phyloP scores from a whole-genome alignment of 805 yeast species.

The Saturnispora hagleri region DNA sequence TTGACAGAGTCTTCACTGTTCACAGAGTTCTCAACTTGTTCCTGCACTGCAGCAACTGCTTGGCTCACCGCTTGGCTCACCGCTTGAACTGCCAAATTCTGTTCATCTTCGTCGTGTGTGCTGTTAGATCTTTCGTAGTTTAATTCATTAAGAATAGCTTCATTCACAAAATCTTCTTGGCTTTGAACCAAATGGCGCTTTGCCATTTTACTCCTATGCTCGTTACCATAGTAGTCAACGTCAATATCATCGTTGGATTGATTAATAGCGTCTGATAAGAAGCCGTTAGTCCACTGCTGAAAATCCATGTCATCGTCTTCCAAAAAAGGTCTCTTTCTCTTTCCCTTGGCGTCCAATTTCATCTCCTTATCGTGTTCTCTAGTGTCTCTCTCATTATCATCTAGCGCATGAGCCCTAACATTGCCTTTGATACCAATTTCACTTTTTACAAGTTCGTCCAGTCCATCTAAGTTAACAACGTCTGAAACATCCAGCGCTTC shows the following conservation, averaged over 20 bases:
- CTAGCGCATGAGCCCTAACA: not conserved
- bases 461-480: constrained; percentile 5
- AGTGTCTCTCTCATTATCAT: not conserved
- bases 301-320: constrained; percentile 39
- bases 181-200: not conserved
- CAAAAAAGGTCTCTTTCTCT: constrained; percentile 23
- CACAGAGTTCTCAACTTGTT: constrained; percentile 13
- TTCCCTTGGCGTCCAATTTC: not conserved
- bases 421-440: not conserved
- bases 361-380: not conserved
- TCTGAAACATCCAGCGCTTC: constrained; percentile 5
- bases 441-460: constrained; percentile 4
- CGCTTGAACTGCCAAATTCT: constrained; percentile 26
- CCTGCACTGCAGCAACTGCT: constrained; percentile 11
- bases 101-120: constrained; percentile 20
- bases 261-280: constrained; percentile 35
- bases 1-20: constrained; percentile 21
- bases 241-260: constrained; percentile 9
- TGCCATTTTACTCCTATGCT: not conserved
- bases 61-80: constrained; percentile 14
- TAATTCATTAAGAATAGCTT: constrained; percentile 58
- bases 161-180: constrained; percentile 41
- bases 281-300: constrained; percentile 45
- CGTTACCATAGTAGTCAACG: constrained; percentile 5
- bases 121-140: constrained; percentile 13